Conservation (phyloP, 2,329 filamentous ascomycete species). For the Phialophora chinensis region DNA sequence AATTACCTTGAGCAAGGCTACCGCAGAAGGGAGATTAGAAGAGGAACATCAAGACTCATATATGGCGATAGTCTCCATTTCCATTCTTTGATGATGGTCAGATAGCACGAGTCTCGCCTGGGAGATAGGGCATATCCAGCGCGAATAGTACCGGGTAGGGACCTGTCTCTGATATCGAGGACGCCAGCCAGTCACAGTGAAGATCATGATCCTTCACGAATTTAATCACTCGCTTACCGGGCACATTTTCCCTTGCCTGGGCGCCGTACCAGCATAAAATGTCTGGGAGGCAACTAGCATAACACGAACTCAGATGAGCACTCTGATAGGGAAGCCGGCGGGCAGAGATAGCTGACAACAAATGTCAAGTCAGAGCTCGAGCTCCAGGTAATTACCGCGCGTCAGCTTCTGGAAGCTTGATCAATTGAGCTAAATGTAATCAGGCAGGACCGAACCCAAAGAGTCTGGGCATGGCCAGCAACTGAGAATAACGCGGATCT, state of each 20-base stretch:
- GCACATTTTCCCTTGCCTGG: constrained; percentile 4
- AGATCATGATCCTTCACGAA: constrained; percentile 5
- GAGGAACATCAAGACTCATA: constrained; percentile 10
- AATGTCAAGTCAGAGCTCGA: constrained; percentile 24
- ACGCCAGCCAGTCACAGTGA: constrained; percentile 4
- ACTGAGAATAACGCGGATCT: not conserved
- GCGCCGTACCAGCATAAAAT: constrained; percentile 1
- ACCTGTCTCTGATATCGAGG: constrained; percentile 2
- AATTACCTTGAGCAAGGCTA: not conserved
- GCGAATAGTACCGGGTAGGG: not conserved
- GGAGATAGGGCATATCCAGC: constrained; percentile 1
- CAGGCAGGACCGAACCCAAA: constrained; percentile 12
- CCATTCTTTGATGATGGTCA: not conserved
- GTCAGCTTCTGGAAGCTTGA: constrained; percentile 1
- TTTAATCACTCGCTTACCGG: constrained; percentile 14
- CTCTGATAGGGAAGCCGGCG: constrained; percentile 23
- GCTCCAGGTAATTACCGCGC: constrained; percentile 1
- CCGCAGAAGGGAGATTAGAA: not conserved
- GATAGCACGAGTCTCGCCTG: constrained; percentile 11
- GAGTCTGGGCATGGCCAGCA: not conserved
- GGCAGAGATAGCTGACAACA: constrained; percentile 27
- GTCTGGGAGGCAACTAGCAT: constrained; percentile 2
- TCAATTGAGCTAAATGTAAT: constrained; percentile 17
- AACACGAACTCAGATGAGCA: constrained; percentile 9
- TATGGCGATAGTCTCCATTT: not conserved